Evolutionary conservation across 2,329 filamentous ascomycete species (phyloP), one percentile per base, ranked within the genome.

Genomic region (Xylaria sp.): DNA sequence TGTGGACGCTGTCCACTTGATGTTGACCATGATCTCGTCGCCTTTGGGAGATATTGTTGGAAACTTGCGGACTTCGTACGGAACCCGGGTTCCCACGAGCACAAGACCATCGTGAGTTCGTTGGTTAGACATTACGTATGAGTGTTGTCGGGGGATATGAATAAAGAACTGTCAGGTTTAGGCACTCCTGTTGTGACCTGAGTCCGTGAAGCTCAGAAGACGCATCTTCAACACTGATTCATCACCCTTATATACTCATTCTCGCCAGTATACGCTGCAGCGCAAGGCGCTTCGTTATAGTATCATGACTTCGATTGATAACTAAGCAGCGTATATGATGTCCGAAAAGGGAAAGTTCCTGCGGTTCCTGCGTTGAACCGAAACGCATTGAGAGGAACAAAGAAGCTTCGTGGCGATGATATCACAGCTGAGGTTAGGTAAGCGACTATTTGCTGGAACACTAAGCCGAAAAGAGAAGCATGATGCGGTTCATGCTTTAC

Each of bases 1-100:
- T 0, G 85, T 87, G 0, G 87, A 88, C 2, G 86, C 83, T 1
- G 86, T 87, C 85, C 86, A 90, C 64, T 84, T 78, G 10, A 87
- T 84, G 29, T 80, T 82, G 45, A 90, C 77, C 17, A 83, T 80
- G 38, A 88, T 82, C 75, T 90, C 84, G 39, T 83, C 80, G 0
- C 75, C 72, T 1, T 70, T 66, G 0, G 84, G 83, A 5, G 74
- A 15, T 45, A 71, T 62, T 0, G 74, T 76, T 13, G 72, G 73
- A 38, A 71, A 72, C 42, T 67, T 65, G 45, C 67, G 71, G 36
- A 76, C 62, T 55, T 77, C 72, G 54, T 72, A 74, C 5, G 75
- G 76, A 42, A 70, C 61, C 61, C 69, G 57, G 3, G 74, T 67
- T 31, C 66, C 74, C 15, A 74, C 73, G 49, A 72, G 72, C 22